Evolutionary conservation across 1,284 basidiomycete genomes (phyloP), one percentile per base, ranked within the genome.

Genomic region (Heimioporus retisporus): DNA sequence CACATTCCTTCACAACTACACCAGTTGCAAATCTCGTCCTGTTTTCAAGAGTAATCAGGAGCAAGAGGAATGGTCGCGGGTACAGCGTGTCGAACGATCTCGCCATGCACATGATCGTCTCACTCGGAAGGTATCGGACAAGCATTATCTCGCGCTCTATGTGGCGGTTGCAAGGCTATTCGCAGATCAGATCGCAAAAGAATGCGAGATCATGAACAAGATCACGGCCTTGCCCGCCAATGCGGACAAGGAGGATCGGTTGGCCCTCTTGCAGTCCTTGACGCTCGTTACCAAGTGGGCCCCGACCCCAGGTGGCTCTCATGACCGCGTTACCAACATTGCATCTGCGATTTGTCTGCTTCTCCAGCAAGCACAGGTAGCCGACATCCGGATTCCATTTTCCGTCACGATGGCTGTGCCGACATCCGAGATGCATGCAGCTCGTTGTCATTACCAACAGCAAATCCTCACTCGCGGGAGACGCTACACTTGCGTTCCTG

Each of bases 251-350:
- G 46, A 76, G 6, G 79, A 84, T 55, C 77, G 77, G n/a, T 68
- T 75, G 42, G 51, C 74, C 1, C 78, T 88, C 43, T 71, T 84
- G 23, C 79, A 78, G 65, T 76, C 81, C 40, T 78, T 93, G 42
- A 86, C 85, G 3, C 85, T 91, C 18, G 90, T 85, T 2, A 83
- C 84, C 7, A 93, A 93, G 77, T 93, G 91, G 91, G 90, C 90
- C 0, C 91, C 92, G 0, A 85, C 87, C 2, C 87, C 88, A 7
- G 82, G 78, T 5, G 77, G 81, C 6, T 82, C 87, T 3, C 90
- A 92, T 67, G 92, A 93, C 73, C 83, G 85, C 14, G 79, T 84
- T 63, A 90, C 89, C 4, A 88, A 90, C 72, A 86, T 93, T 66
- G 77, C 88, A 4, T 88, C 90, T 0, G 90, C 90, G 19, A 85